Conservation (phyloP, 768 basidiomycete species). For the Gymnopilus dilepis region DNA sequence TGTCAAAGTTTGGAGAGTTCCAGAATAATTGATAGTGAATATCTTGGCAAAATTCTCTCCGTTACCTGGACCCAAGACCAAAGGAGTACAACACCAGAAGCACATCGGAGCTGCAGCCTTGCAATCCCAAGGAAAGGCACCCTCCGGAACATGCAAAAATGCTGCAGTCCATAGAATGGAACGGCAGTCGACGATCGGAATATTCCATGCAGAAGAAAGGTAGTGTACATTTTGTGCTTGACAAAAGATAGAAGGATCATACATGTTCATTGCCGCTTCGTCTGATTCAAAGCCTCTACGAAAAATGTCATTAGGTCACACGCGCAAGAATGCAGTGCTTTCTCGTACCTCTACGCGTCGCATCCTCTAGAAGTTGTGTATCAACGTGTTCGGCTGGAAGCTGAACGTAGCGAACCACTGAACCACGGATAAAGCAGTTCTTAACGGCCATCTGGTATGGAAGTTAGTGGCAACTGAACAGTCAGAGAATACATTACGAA, state of each 20-base stretch:
- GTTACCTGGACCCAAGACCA: background rate
- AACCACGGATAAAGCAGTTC: conserved; percentile 98
- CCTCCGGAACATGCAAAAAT: background rate
- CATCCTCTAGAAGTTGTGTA: conserved; percentile 94
- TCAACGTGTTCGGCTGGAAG: conserved; percentile 93
- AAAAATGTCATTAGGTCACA: conserved; percentile 9
- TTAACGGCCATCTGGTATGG: conserved; percentile 89
- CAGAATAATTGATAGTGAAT: conserved; percentile 27
- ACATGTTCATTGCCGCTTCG: conserved; percentile 35
- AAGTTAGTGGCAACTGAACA: conserved; percentile 1
- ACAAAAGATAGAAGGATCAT: background rate
- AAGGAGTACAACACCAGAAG: background rate
- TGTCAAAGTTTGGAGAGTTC: conserved; percentile 84
- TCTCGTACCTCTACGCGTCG: conserved; percentile 86
- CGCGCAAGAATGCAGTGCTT: background rate
- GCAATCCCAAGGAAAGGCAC: too few relatives aligned
- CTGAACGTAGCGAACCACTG: conserved; percentile 97
- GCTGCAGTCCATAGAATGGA: background rate
- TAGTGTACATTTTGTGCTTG: conserved; percentile 22
- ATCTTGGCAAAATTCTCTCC: background rate
- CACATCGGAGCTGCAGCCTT: too few relatives aligned
- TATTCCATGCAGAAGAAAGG: conserved; percentile 4
- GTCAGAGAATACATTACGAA: conserved; percentile 30
- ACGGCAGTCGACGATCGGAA: background rate
- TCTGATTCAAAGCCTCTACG: conserved; percentile 50